phyloP scores from a whole-genome alignment of 257 asterid genomes.

The Petunia axillaris region DNA sequence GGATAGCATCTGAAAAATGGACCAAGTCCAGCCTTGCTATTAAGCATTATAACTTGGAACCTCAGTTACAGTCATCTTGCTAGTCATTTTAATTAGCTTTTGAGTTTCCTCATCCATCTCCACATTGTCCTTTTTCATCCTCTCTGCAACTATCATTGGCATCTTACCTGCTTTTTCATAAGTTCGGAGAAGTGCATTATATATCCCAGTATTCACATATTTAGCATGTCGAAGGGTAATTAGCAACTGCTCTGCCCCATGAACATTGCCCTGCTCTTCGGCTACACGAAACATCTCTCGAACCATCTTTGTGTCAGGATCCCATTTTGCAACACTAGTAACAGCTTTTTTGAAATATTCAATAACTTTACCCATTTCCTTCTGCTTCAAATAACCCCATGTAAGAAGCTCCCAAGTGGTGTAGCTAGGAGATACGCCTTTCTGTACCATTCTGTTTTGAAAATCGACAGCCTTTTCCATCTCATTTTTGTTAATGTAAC shows the following conservation, averaged over 20 bases:
- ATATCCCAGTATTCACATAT: slow-evolving; percentile 55
- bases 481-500: slow-evolving; percentile 58
- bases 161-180: slow-evolving; percentile 76
- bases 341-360: slow-evolving; percentile 70
- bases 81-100: slow-evolving; percentile 55
- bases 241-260: slow-evolving; percentile 68
- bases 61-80: slow-evolving; percentile 73
- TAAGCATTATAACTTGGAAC: slow-evolving; percentile 51
- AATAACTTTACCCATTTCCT: slow-evolving; percentile 48
- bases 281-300: slow-evolving; percentile 49
- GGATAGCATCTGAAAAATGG: background rate
- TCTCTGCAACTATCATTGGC: slow-evolving; percentile 76
- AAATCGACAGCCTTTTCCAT: slow-evolving; percentile 77
- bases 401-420: slow-evolving; percentile 95
- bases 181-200: slow-evolving; percentile 72
- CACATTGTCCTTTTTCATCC: slow-evolving; percentile 84
- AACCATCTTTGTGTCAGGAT: slow-evolving; percentile 64
- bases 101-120: slow-evolving; percentile 62
- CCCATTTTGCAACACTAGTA: slow-evolving; percentile 70
- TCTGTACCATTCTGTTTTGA: slow-evolving; percentile 52
- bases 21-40: background rate
- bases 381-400: slow-evolving; percentile 71
- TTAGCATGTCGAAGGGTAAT: slow-evolving; percentile 62
- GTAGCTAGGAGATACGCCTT: slow-evolving; percentile 60
- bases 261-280: slow-evolving; percentile 70